phyloP scores from a whole-genome alignment of 73 alveolate genomes.

The Paraurostyla sp. region DNA sequence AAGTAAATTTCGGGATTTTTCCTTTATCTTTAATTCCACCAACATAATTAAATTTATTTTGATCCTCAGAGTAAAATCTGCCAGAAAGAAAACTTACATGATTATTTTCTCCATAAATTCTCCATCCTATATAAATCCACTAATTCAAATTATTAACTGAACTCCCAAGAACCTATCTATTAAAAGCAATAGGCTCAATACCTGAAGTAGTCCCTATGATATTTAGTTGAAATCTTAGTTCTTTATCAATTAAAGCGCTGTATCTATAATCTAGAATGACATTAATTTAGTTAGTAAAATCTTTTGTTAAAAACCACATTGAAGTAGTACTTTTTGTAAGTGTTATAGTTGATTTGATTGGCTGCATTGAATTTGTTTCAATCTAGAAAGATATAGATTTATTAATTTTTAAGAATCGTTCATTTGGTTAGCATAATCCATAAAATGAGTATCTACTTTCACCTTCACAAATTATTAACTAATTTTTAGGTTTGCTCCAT shows the following conservation, averaged over 20 bases:
- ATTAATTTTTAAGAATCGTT: constrained; percentile 10
- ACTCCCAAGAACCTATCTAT: too few species aligned
- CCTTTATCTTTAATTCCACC: neutral
- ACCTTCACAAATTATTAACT: constrained; percentile 17
- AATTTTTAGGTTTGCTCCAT: neutral
- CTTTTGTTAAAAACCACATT: constrained; percentile 11
- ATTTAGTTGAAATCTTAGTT: too few species aligned
- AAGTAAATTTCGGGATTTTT: neutral
- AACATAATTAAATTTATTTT: neutral
- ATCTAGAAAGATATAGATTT: too few species aligned
- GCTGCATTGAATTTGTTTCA: too few species aligned
- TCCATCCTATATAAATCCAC: too few species aligned
- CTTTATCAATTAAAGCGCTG: too few species aligned
- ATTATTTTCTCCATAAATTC: too few species aligned
- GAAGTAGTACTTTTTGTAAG: constrained; percentile 7
- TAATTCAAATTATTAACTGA: too few species aligned
- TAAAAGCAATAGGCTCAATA: too few species aligned
- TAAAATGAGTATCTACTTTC: neutral
- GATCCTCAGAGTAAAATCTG: neutral
- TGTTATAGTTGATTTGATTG: too few species aligned
- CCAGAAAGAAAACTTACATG: neutral
- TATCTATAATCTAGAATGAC: neutral
- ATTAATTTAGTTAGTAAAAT: neutral
- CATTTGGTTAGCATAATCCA: constrained; percentile 18
- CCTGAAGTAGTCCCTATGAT: too few species aligned